These are phyloP conservation scores for Fraxinus sp. DNA, from an alignment of 305 asterid species.

Conservation along the genomic window DNA sequence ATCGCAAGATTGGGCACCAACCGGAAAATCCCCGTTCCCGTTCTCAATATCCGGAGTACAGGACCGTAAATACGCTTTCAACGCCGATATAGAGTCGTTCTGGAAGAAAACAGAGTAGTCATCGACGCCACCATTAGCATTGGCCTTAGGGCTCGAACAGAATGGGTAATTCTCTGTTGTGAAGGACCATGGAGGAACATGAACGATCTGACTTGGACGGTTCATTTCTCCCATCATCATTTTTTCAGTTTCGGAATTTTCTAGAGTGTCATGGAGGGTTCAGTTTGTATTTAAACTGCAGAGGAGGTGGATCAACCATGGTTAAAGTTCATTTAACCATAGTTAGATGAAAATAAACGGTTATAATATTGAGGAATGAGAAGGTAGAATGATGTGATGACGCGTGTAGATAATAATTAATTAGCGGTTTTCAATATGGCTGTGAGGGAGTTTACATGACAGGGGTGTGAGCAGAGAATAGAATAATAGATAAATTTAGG, in stretches of 20 bases:
- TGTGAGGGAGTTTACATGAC: constrained; percentile 3
- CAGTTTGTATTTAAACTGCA: constrained; percentile 58
- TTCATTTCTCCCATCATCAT: constrained; percentile 66
- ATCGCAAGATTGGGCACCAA: constrained; percentile 76
- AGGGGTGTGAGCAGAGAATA: neutral
- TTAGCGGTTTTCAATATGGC: constrained; percentile 21
- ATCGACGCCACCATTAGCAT: constrained; percentile 23
- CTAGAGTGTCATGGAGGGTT: constrained; percentile 9
- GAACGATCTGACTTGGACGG: constrained; percentile 33
- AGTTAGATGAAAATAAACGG: constrained; percentile 38
- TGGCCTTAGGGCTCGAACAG: constrained; percentile 39
- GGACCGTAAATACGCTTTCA: constrained; percentile 66
- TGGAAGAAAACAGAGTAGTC: constrained; percentile 39
- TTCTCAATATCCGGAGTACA: constrained; percentile 28
- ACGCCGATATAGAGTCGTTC: constrained; percentile 41
- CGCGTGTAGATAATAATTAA: constrained; percentile 32
- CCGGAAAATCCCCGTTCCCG: constrained; percentile 43
- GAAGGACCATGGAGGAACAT: constrained; percentile 60
- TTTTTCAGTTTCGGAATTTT: constrained; percentile 7
- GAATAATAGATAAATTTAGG: neutral
- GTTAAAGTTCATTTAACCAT: constrained; percentile 30
- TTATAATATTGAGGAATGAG: constrained; percentile 30
- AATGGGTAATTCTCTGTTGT: constrained; percentile 39
- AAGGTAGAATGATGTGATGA: neutral
- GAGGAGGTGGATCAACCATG: constrained; percentile 42